Conservation (phyloP, 768 basidiomycete species). For the Amanita rubescens region DNA sequence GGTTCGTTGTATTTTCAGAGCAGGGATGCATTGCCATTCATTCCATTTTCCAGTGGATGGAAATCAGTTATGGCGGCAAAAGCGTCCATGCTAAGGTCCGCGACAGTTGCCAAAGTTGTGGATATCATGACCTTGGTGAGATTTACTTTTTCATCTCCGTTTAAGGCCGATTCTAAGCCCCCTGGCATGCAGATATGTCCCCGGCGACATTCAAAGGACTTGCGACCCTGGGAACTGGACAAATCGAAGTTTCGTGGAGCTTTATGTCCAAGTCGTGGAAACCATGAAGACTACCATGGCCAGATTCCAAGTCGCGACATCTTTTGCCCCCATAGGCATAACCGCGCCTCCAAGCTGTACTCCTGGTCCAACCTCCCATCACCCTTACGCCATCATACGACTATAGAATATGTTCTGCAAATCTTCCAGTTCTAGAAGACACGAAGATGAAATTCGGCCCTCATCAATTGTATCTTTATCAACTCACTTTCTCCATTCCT, state of each 20-base stretch:
- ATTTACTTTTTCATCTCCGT: conserved; percentile 3
- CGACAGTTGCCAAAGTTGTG: conserved; percentile 57
- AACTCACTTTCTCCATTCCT: not conserved
- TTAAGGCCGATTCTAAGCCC: not conserved
- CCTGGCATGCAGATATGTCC: conserved; percentile 50
- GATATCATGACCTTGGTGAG: conserved; percentile 48
- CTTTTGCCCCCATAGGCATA: not conserved
- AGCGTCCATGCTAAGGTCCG: conserved; percentile 40
- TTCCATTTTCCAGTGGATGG: conserved; percentile 42
- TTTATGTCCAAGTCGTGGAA: conserved; percentile 43
- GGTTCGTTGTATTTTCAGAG: conserved; percentile 27
- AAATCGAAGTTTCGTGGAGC: conserved; percentile 50
- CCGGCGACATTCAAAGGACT: conserved; percentile 50
- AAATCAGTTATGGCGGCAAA: conserved; percentile 47
- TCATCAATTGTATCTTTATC: not conserved
- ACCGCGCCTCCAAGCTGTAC: not conserved
- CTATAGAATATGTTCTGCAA: no score
- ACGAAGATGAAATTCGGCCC: not conserved
- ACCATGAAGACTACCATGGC: conserved; percentile 25
- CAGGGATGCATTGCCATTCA: conserved; percentile 9
- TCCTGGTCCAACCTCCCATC: not conserved
- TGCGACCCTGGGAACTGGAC: conserved; percentile 38
- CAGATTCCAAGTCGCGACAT: not conserved
- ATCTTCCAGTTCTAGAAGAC: not conserved
- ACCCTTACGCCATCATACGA: not conserved